Evolutionary conservation across 1,139 yeast genomes (phyloP).

Genomic region (Blastobotrys niveus): DNA sequence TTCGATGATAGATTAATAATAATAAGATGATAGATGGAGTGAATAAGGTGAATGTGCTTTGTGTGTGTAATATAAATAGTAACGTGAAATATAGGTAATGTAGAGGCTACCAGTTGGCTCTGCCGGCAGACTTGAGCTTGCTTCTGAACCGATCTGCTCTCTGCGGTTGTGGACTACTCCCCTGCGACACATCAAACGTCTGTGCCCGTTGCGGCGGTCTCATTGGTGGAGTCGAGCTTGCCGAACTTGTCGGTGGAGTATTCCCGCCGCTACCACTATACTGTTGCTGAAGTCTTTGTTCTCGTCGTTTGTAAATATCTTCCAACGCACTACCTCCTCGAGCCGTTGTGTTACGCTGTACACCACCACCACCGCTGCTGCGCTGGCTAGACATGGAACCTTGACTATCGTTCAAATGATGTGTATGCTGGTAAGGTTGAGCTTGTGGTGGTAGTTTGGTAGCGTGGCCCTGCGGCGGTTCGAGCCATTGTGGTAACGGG

Average conservation of each 20-base stretch:
- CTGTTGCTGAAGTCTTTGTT: constrained; percentile 18
- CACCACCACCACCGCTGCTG: constrained; percentile 2
- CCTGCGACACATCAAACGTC: neutral
- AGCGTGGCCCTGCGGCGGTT: constrained; percentile 16
- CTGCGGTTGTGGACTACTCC: constrained; percentile 1
- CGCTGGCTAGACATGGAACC: neutral
- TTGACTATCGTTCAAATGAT: neutral
- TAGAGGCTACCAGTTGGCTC: constrained; percentile 26
- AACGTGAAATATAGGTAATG: neutral
- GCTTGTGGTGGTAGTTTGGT: neutral
- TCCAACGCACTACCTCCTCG: constrained; percentile 22
- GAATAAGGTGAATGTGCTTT: neutral
- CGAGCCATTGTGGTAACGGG: constrained; percentile 29
- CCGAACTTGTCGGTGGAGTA: constrained; percentile 2
- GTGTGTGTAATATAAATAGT: neutral
- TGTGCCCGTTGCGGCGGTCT: constrained; percentile 5
- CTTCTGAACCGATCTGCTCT: constrained; percentile 22
- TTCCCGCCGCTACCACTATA: constrained; percentile 6
- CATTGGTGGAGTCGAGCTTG: constrained; percentile 1
- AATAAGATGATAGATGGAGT: too few relatives aligned
- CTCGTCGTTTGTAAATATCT: constrained; percentile 27
- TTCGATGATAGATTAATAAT: too few relatives aligned
- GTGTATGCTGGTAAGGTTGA: constrained; percentile 1
- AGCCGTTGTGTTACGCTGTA: constrained; percentile 4
- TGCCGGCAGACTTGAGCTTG: constrained; percentile 26